phyloP scores from a whole-genome alignment of 768 basidiomycete genomes.

The Nidularia sp. region DNA sequence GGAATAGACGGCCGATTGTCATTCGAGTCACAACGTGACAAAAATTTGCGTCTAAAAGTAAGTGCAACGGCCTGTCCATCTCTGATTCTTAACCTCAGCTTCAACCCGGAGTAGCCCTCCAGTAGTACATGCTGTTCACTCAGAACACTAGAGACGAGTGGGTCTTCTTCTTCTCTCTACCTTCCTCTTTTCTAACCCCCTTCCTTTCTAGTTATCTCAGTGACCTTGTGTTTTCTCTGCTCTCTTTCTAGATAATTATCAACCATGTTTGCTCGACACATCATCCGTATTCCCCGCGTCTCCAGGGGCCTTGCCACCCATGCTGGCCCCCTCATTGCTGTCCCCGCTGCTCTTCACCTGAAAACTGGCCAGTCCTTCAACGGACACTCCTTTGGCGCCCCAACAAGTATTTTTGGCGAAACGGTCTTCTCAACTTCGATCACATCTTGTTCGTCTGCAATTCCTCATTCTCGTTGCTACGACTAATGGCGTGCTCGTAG shows the following conservation, averaged over 20 bases:
- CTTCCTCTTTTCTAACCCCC: conserved; percentile 7
- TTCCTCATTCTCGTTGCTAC: conserved; percentile 2
- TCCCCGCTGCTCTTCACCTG: conserved; percentile 86
- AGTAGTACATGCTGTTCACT: conserved; percentile 74
- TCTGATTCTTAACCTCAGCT: conserved; percentile 6
- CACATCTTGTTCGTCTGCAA: conserved; percentile 69
- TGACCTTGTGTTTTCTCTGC: conserved; percentile 85
- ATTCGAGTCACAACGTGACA: neutral
- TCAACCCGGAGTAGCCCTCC: conserved; percentile 15
- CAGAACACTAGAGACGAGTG: conserved; percentile 89
- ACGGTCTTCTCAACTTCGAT: conserved; percentile 99
- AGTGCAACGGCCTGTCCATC: conserved; percentile 2
- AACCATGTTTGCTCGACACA: conserved; percentile 56
- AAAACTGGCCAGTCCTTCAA: conserved; percentile 92
- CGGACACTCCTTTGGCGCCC: conserved; percentile 87
- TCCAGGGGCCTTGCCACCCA: conserved; percentile 68
- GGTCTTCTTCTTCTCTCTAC: conserved; percentile 16
- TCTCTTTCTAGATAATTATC: conserved; percentile 27
- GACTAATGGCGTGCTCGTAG: conserved; percentile 32
- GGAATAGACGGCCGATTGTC: no score
- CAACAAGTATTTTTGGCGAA: conserved; percentile 87
- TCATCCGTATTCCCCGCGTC: conserved; percentile 45
- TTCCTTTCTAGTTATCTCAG: conserved; percentile 67
- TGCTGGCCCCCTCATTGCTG: conserved; percentile 35
- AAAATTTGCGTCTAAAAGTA: conserved; percentile 2